Evolutionary conservation across 2,329 filamentous ascomycete species (phyloP), one percentile per base, ranked within the genome.

Genomic region (Amylocarpus encephaloides): DNA sequence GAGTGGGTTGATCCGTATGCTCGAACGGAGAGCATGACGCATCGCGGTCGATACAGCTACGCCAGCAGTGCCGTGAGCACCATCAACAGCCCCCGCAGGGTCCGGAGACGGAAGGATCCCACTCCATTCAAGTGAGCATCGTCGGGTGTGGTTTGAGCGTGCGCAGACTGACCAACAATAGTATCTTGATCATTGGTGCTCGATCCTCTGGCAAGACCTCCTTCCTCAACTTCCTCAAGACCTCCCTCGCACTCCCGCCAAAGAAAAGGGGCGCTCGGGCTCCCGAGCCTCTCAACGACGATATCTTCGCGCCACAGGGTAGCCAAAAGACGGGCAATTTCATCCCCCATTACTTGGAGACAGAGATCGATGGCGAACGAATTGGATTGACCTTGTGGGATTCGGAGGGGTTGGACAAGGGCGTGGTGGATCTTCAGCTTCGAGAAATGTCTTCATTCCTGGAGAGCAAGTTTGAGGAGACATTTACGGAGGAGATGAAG

Each of bases 381-480:
- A 80, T 98, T 43, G 93, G 93, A 7, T 72, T 98, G 58, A 98
- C 93, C 0, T 72, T 98, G 30, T 98, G 93, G 93, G 93, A 98
- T 67, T 97, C 93, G 0, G 85, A 93, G 63, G 93, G 93, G 1
- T 72, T 98, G 49, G 92, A 98, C 70, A 95, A 92, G 77, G 93
- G 88, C 62, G 81, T 97, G 33, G 90, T 96, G 46, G 93, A 97
- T 67, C 79, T 97, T 58, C 93, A 98, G 70, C 75, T 98, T 58
- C 83, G 91, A 54, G 89, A 95, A 66, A 91, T 97, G 75, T 85
- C 86, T 32, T 79, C 85, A 7, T 98, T 98, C 71, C 75, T 98
- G 52, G 93, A 98, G 74, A 92, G 86, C 74, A 97, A 97, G 69
- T 98, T 98, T 61, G 92, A 98, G 68, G 93, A 98, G 64, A 97